Evolutionary conservation across 23 red algal genomes (phyloP), one percentile per base, ranked within the genome.

Genomic region (Gracilaria domingensis): DNA sequence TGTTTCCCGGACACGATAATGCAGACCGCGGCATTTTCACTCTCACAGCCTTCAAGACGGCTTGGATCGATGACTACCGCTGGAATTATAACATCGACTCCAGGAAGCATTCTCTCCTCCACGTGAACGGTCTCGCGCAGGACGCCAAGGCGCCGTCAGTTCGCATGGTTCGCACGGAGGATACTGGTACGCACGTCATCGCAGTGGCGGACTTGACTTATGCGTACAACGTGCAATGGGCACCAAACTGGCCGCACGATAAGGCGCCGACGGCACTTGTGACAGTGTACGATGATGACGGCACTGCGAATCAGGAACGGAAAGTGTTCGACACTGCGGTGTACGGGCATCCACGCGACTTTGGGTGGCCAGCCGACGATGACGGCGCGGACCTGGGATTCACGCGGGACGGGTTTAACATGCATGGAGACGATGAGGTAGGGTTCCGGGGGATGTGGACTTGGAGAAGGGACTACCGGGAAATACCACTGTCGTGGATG

Each of bases 141-240:
- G 84, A 88, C 48, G 26, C 48, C 28, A 73, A 59, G 37, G 44
- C 84, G 21, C 84, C 84, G 18, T 75, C 67, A 1, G 84, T 56
- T 2, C 7, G 25, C 12, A 77, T 88, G 84, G 29, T 88, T 33
- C 39, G 42, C 6, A 59, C 51, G 16, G 16, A 75, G 48, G 84
- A 88, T 32, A 67, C 16, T 17, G 62, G 74, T 34, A 4, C 14
- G 20, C 12, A 75, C 4, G 58, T 89, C 21, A 20, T 89, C 56
- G 86, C 86, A 8, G 47, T 26, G n/a, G 86, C 86, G 28, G 76
- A 89, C 54, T 26, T 89, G 16, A 79, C 70, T 4, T 89, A 66
- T 36, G 86, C 86, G 17, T 89, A 89, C 72, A 89, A 80, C 53
- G 70, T 89, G 38, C 86, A 89, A n/a, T 89, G 70, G 86, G 69